These are phyloP conservation scores for Fraxinus anomala DNA, from an alignment of 257 asterid genomes.

Conservation along the genomic window DNA sequence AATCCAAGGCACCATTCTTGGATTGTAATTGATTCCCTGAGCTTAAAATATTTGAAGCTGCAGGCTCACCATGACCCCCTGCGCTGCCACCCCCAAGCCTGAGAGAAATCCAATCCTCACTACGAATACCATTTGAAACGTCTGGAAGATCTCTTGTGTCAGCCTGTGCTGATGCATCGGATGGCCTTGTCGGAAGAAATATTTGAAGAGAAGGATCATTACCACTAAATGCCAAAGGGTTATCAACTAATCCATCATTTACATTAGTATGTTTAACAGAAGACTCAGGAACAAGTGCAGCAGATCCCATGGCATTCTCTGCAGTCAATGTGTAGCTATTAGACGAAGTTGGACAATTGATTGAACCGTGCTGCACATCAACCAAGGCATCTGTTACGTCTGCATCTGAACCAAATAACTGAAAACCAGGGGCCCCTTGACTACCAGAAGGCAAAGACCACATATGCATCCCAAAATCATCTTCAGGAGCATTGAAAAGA, in stretches of 20 bases:
- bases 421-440: slow-evolving; percentile 80
- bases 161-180: slow-evolving; percentile 56
- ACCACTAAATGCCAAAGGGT: slow-evolving; percentile 64
- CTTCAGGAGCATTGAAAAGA: slow-evolving; percentile 58
- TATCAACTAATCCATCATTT: slow-evolving; percentile 67
- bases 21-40: slow-evolving; percentile 45
- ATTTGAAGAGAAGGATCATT: slow-evolving; percentile 89
- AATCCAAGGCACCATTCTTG: slow-evolving; percentile 48
- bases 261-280: slow-evolving; percentile 42
- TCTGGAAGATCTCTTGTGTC: slow-evolving; percentile 60
- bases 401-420: slow-evolving; percentile 79
- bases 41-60: slow-evolving; percentile 39
- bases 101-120: slow-evolving; percentile 86
- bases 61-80: slow-evolving; percentile 40
- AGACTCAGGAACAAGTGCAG: slow-evolving; percentile 53
- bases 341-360: slow-evolving; percentile 55
- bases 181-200: slow-evolving; percentile 88
- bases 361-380: slow-evolving; percentile 58
- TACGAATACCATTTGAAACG: slow-evolving; percentile 62
- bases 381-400: slow-evolving; percentile 64
- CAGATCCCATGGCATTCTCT: slow-evolving; percentile 59
- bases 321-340: slow-evolving; percentile 51
- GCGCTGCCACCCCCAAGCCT: slow-evolving; percentile 76
- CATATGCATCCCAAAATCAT: slow-evolving; percentile 64
- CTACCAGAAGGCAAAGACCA: slow-evolving; percentile 78